These are phyloP conservation scores for Talinum fruticosum DNA, from an alignment of 148 eudicot genomes.

Conservation along the genomic window DNA sequence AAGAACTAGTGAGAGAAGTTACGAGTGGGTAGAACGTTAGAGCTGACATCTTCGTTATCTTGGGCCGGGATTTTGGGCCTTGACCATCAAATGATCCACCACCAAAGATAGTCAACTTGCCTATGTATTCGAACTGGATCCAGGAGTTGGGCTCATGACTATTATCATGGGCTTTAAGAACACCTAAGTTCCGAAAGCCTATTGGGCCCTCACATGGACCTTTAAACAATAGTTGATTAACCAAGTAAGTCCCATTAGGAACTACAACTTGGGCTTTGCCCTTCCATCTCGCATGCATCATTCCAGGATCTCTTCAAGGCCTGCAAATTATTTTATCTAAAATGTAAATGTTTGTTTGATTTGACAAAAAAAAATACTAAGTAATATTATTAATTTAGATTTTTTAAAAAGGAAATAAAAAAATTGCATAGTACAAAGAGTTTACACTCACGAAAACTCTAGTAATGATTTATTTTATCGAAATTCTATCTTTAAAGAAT, in stretches of 20 bases:
- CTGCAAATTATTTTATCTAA: neutral
- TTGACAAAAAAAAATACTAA: too few relatives aligned
- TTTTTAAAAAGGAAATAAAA: too few relatives aligned
- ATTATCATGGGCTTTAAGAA: constrained; percentile 12
- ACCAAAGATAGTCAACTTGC: neutral
- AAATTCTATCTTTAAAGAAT: too few relatives aligned
- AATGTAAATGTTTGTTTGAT: too few relatives aligned
- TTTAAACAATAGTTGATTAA: neutral
- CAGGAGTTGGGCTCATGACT: neutral
- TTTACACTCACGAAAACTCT: too few relatives aligned
- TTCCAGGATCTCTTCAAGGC: constrained; percentile 16
- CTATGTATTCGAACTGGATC: constrained; percentile 15
- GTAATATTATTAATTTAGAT: too few relatives aligned
- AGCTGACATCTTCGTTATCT: neutral
- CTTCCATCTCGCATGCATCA: constrained; percentile 23
- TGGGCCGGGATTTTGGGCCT: neutral
- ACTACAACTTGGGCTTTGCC: constrained; percentile 5
- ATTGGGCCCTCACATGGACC: constrained; percentile 22
- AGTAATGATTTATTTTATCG: too few relatives aligned
- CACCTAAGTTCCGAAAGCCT: neutral
- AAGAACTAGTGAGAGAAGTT: neutral
- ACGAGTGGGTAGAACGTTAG: neutral
- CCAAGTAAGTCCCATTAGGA: constrained; percentile 18
- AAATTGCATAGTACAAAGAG: too few relatives aligned
- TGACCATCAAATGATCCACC: constrained; percentile 15